Evolutionary conservation across 2,329 filamentous ascomycete species (phyloP).

Genomic region (Exophiala phaeomuriformis): DNA sequence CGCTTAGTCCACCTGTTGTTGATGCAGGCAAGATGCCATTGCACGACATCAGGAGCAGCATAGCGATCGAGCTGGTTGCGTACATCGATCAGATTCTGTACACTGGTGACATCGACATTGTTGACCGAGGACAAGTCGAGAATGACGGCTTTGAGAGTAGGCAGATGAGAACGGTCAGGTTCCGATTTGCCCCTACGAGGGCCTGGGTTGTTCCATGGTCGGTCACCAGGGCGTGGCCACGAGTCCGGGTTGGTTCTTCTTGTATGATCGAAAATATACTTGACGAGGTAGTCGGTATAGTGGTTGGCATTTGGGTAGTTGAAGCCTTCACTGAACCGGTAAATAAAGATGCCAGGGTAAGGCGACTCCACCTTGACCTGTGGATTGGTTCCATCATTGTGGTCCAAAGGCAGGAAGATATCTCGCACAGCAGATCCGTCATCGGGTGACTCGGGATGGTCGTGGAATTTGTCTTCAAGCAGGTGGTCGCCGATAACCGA

Average conservation of each 20-base stretch:
- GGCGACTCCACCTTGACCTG: slow-evolving; percentile 70
- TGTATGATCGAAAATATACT: slow-evolving; percentile 62
- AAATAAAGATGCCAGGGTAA: slow-evolving; percentile 90
- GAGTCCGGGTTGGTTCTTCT: slow-evolving; percentile 65
- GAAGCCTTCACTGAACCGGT: slow-evolving; percentile 88
- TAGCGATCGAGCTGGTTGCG: slow-evolving; percentile 89
- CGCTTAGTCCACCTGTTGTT: slow-evolving; percentile 93
- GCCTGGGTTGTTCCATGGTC: slow-evolving; percentile 92
- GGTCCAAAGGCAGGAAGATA: slow-evolving; percentile 79
- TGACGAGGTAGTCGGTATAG: slow-evolving; percentile 71
- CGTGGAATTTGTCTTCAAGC: slow-evolving; percentile 53
- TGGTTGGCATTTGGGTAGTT: slow-evolving; percentile 92
- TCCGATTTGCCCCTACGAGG: slow-evolving; percentile 52
- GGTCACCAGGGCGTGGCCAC: slow-evolving; percentile 62
- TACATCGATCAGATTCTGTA: slow-evolving; percentile 88
- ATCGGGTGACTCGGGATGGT: slow-evolving; percentile 21
- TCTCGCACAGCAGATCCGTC: slow-evolving; percentile 48
- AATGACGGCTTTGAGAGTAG: slow-evolving; percentile 79
- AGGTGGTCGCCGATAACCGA: slow-evolving; percentile 73
- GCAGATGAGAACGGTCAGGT: slow-evolving; percentile 46
- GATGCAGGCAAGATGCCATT: slow-evolving; percentile 95
- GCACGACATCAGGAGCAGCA: slow-evolving; percentile 68
- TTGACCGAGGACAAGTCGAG: slow-evolving; percentile 91
- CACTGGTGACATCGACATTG: slow-evolving; percentile 84
- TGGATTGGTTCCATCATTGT: slow-evolving; percentile 86